Conservation (phyloP, 306 rosid species). For the Neltuma alba region DNA sequence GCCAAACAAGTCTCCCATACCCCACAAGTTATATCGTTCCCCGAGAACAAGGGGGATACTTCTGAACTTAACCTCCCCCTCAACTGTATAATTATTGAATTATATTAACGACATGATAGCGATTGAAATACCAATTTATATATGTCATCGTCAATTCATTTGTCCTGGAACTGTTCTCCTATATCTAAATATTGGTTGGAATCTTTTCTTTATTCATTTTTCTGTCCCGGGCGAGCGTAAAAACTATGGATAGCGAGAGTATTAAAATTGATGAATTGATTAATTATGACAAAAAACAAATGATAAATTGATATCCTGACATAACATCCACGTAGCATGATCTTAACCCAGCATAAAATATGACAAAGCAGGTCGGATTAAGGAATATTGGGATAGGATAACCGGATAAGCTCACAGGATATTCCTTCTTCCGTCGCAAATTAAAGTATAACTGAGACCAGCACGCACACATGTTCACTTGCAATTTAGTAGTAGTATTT, state of each 20-base stretch:
- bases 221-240: not conserved
- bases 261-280: not conserved
- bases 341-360: not conserved
- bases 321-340: not conserved
- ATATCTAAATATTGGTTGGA: not conserved
- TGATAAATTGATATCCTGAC: conserved; percentile 2
- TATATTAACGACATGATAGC: not conserved
- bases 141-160: not conserved
- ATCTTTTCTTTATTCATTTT: not conserved
- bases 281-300: not conserved
- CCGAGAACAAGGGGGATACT: not conserved
- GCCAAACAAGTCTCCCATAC: too few species aligned
- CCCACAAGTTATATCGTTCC: too few species aligned
- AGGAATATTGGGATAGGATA: not conserved
- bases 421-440: conserved; percentile 13
- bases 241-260: not conserved
- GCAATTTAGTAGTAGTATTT: not conserved
- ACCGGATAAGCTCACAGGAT: conserved; percentile 5
- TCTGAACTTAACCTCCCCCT: not conserved
- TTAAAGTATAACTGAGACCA: not conserved
- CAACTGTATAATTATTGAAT: not conserved
- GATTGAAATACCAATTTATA: not conserved
- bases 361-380: not conserved
- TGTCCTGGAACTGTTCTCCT: not conserved
- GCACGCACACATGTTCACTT: not conserved